These are phyloP conservation scores for Diaporthe citriasiana DNA, from an alignment of 2,329 filamentous ascomycete genomes.

Conservation along the genomic window DNA sequence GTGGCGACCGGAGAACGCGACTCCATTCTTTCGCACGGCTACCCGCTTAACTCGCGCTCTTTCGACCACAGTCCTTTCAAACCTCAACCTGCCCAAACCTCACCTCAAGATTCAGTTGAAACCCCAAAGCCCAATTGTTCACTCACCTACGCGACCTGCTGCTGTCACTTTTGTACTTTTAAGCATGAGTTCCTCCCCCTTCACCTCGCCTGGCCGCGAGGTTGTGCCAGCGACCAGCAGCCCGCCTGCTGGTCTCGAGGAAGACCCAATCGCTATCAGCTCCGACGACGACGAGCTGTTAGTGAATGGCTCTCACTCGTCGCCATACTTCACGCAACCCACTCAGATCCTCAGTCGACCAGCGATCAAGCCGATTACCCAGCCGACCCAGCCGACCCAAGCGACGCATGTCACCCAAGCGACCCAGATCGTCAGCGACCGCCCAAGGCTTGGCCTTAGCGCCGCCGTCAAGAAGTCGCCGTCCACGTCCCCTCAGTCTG, in stretches of 20 bases:
- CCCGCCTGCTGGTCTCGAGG: constrained; percentile 24
- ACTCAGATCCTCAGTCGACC: constrained; percentile 43
- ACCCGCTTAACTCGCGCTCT: not conserved
- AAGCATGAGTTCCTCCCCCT: constrained; percentile 37
- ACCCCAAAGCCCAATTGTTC: not conserved
- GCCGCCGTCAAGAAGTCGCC: not conserved
- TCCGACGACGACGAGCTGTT: constrained; percentile 33
- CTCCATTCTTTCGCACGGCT: too few relatives aligned
- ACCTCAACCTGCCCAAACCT: not conserved
- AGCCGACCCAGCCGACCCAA: constrained; percentile 54
- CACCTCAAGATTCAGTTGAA: not conserved
- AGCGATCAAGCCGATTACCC: constrained; percentile 42
- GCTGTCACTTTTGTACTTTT: constrained; percentile 24
- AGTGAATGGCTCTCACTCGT: constrained; percentile 45
- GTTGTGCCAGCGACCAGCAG: constrained; percentile 33
- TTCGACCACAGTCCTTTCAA: not conserved
- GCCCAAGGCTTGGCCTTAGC: constrained; percentile 51
- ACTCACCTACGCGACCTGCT: not conserved
- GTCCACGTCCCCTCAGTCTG: constrained; percentile 5
- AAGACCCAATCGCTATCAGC: constrained; percentile 32
- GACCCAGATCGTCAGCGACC: constrained; percentile 58
- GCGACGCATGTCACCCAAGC: constrained; percentile 49
- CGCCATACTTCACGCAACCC: constrained; percentile 59
- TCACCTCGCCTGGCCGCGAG: constrained; percentile 39
- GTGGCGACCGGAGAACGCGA: too few relatives aligned